Conservation (phyloP, 31 red algal genomes). For the Pterothamnion heteromorphum region DNA sequence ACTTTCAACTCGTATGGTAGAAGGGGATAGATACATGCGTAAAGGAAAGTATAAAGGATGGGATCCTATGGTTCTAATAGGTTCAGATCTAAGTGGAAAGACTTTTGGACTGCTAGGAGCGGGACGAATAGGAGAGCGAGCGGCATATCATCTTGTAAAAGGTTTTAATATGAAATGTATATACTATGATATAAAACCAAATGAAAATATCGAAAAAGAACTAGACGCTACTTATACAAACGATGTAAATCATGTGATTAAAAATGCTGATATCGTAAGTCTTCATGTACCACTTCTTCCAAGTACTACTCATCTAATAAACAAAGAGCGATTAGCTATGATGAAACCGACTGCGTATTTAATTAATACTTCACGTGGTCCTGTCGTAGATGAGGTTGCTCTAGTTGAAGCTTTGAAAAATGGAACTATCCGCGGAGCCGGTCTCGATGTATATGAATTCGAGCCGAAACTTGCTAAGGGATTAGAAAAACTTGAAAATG, state of each 20-base stretch:
- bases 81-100: slow-evolving; percentile 78
- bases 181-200: slow-evolving; percentile 63
- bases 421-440: slow-evolving; percentile 63
- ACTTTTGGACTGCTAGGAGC: slow-evolving; percentile 75
- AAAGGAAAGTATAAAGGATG: too few relatives aligned
- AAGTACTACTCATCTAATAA: slow-evolving; percentile 70
- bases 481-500: too few relatives aligned
- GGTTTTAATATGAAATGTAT: slow-evolving; percentile 61
- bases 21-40: too few relatives aligned
- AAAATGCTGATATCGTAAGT: slow-evolving; percentile 63
- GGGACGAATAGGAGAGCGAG: slow-evolving; percentile 66
- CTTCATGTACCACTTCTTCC: slow-evolving; percentile 79
- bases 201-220: slow-evolving; percentile 45
- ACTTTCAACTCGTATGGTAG: too few relatives aligned
- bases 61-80: too few relatives aligned
- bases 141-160: slow-evolving; percentile 57
- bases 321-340: slow-evolving; percentile 47
- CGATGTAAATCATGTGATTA: slow-evolving; percentile 45
- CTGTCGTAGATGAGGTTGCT: slow-evolving; percentile 75
- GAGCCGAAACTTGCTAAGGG: too few relatives aligned
- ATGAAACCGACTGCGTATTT: slow-evolving; percentile 77
- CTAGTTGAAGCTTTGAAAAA: slow-evolving; percentile 55
- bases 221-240: slow-evolving; percentile 68
- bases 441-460: slow-evolving; percentile 79
- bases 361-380: slow-evolving; percentile 79